Evolutionary conservation across 306 rosid species (phyloP), one percentile per base, ranked within the genome.

Genomic region (Oemleria cerasiformis): DNA sequence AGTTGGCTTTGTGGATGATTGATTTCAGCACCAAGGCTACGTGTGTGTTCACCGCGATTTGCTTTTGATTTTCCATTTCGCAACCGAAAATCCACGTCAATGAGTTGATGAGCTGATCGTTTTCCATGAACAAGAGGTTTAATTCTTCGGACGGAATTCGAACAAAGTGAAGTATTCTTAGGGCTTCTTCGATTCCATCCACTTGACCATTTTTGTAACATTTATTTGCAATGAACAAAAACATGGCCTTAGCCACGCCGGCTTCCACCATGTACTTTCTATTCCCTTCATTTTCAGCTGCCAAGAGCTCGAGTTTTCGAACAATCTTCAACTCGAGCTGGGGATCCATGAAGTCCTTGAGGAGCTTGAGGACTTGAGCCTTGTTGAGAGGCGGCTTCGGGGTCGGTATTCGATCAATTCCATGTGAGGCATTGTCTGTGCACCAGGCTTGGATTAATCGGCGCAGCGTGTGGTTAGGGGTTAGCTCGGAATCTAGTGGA

Each of bases 361-460:
- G 87, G 50, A 88, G 86, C 49, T 80, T 81, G 3, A 79, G 72
- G 48, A 90, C 81, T 45, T 80, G 88, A 1, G 65, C 44, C 41
- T 71, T 85, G 67, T 65, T 57, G 16, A 88, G 69, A 0, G 86
- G 92, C 1, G 92, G 82, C 25, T 88, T 90, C 0, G 94, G 94
- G 0, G 94, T 90, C 0, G 94, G 92, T 43, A 90, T 86, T 5
- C 87, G 78, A 25, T 84, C 78, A 7, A 90, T 67, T 4, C 89
- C 88, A 0, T 53, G 71, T 0, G 78, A 51, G 8, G 89, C 70
- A 9, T 88, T 86, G 34, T 75, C 80, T 5, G 81, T 79, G 82
- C 93, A 88, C 96, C 96, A 90, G 0, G 94, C 82, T 78, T 83
- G 96, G 79, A 88, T 90, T 39, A 90, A 68, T 0, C 96, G 88